Evolutionary conservation across 257 asterid species (phyloP).

Genomic region (Fraxinus anomala): DNA sequence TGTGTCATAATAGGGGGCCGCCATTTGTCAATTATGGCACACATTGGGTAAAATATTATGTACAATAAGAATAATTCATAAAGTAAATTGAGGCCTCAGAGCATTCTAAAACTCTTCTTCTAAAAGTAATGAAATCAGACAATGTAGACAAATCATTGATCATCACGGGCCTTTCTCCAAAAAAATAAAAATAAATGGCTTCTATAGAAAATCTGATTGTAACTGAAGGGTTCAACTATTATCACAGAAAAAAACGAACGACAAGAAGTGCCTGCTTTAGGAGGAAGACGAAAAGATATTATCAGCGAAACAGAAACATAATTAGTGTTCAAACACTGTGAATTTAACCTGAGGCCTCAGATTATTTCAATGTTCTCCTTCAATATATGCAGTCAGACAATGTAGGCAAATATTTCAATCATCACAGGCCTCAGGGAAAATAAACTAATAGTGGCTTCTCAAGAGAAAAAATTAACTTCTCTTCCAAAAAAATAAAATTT

Average conservation of each 20-base stretch:
- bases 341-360: conserved; percentile 35
- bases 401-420: conserved; percentile 42
- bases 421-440: conserved; percentile 41
- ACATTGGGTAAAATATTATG: too few species aligned
- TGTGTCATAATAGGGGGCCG: too few species aligned
- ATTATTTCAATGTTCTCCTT: not conserved
- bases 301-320: not conserved
- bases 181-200: not conserved
- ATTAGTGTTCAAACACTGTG: not conserved
- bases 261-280: not conserved
- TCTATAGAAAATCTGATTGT: not conserved
- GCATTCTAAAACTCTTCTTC: not conserved
- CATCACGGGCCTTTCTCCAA: not conserved
- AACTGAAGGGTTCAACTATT: not conserved
- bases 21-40: too few species aligned
- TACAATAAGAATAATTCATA: too few species aligned
- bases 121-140: not conserved
- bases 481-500: not conserved
- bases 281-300: not conserved
- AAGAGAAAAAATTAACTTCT: not conserved
- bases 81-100: not conserved
- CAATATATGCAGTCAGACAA: conserved; percentile 39
- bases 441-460: not conserved
- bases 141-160: conserved; percentile 2
- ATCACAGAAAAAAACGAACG: not conserved